Evolutionary conservation across 73 alveolate genomes (phyloP).

Genomic region (Paraurostyla sp.): DNA sequence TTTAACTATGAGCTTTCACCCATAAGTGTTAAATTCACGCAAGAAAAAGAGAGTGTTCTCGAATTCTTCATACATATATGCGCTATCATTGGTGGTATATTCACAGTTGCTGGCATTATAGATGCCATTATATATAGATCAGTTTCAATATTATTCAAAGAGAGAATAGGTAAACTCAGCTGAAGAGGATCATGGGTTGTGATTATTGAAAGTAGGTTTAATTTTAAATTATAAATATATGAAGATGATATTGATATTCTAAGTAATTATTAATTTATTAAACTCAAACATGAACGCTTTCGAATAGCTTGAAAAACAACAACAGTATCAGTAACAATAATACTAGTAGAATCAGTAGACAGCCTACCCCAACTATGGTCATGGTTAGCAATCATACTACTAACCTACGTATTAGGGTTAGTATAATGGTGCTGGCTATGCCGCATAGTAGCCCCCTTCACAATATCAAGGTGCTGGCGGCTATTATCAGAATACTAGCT

Average conservation of each 20-base stretch:
- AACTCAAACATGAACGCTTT: slow-evolving; percentile 40
- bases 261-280: background rate
- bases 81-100: slow-evolving; percentile 99
- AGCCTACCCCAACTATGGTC: background rate
- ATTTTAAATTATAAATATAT: background rate
- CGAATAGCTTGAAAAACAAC: slow-evolving; percentile 46
- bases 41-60: slow-evolving; percentile 86
- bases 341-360: background rate
- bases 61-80: slow-evolving; percentile 92
- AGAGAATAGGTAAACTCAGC: slow-evolving; percentile 80
- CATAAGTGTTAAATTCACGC: slow-evolving; percentile 91
- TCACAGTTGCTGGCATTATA: slow-evolving; percentile 97
- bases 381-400: background rate
- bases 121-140: slow-evolving; percentile 86
- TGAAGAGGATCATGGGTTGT: background rate
- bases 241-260: background rate
- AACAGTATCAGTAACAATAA: background rate
- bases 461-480: background rate
- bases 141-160: slow-evolving; percentile 72
- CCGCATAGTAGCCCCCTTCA: background rate
- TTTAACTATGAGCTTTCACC: slow-evolving; percentile 97
- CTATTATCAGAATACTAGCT: background rate
- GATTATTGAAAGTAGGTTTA: background rate
- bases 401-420: background rate
- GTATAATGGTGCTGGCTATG: background rate